Evolutionary conservation across 306 rosid species (phyloP).

Genomic region (Oxytropis ochrocephala): DNA sequence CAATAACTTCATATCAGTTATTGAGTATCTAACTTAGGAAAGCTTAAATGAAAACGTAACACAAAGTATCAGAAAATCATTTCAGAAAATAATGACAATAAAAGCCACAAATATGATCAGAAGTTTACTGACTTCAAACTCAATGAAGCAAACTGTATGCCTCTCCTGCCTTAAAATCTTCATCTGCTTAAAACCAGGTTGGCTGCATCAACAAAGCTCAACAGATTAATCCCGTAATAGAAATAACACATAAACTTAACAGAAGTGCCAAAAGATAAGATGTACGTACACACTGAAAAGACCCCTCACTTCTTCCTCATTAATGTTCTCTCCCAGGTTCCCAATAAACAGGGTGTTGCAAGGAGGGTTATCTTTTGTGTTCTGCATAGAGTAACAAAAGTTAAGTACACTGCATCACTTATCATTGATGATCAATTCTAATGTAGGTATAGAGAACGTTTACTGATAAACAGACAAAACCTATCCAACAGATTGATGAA

Average conservation of each 20-base stretch:
- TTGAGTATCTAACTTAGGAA: constrained; percentile 7
- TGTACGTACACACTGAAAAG: constrained; percentile 75
- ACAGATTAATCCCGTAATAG: background rate
- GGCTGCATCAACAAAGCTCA: constrained; percentile 50
- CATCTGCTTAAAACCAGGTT: constrained; percentile 99
- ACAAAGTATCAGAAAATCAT: background rate
- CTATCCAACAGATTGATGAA: background rate
- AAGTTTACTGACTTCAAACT: constrained; percentile 76
- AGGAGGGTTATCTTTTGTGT: constrained; percentile 98
- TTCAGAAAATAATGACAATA: background rate
- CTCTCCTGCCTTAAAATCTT: constrained; percentile 97
- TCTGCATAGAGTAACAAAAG: constrained; percentile 41
- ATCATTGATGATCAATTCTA: background rate
- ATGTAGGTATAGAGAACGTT: background rate
- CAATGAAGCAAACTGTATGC: constrained; percentile 98
- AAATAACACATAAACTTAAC: background rate
- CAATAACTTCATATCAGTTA: too few species aligned
- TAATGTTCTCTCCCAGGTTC: constrained; percentile 92
- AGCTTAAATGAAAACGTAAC: background rate
- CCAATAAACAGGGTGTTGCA: constrained; percentile 98
- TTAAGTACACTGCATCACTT: background rate
- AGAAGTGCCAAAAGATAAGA: constrained; percentile 16
- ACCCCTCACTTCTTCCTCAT: constrained; percentile 96
- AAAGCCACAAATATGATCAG: constrained; percentile 11
- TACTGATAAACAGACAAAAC: background rate